phyloP scores from a whole-genome alignment of 805 yeast species.

The Lipomyces sp. region DNA sequence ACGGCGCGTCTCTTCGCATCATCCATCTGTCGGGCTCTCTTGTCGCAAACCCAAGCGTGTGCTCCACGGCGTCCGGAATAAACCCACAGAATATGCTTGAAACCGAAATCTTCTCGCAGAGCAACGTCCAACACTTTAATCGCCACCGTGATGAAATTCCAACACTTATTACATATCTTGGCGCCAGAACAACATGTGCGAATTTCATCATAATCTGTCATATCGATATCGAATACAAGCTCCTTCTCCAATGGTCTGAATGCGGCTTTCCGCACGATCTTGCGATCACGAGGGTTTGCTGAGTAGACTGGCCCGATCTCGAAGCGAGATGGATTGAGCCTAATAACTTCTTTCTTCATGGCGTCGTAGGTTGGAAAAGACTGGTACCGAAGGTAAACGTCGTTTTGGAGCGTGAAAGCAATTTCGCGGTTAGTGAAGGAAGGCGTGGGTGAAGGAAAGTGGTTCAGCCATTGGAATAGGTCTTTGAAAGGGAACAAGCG shows the following conservation, averaged over 20 bases:
- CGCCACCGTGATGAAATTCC: constrained; percentile 90
- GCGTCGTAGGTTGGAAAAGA: constrained; percentile 71
- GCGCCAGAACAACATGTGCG: constrained; percentile 93
- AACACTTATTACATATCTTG: constrained; percentile 82
- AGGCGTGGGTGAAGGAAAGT: constrained; percentile 71
- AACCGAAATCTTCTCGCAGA: constrained; percentile 86
- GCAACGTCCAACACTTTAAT: constrained; percentile 73
- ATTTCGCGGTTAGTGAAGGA: constrained; percentile 90
- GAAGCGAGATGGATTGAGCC: constrained; percentile 82
- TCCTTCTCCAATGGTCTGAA: constrained; percentile 86
- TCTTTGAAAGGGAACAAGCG: constrained; percentile 50
- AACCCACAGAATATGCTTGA: constrained; percentile 86
- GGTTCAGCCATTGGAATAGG: constrained; percentile 88
- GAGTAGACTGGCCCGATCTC: constrained; percentile 94
- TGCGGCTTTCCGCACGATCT: constrained; percentile 71
- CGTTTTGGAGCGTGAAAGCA: constrained; percentile 86
- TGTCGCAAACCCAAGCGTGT: constrained; percentile 96
- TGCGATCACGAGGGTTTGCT: constrained; percentile 84
- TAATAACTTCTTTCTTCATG: constrained; percentile 75
- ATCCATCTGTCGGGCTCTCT: constrained; percentile 72
- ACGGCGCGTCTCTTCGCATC: constrained; percentile 78
- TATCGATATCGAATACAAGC: constrained; percentile 93
- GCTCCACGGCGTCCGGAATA: constrained; percentile 99
- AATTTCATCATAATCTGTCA: constrained; percentile 92
- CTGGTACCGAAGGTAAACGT: constrained; percentile 88